These are phyloP conservation scores for Fusarium fracticaudum DNA, from an alignment of 2,329 filamentous ascomycete genomes.

Conservation along the genomic window DNA sequence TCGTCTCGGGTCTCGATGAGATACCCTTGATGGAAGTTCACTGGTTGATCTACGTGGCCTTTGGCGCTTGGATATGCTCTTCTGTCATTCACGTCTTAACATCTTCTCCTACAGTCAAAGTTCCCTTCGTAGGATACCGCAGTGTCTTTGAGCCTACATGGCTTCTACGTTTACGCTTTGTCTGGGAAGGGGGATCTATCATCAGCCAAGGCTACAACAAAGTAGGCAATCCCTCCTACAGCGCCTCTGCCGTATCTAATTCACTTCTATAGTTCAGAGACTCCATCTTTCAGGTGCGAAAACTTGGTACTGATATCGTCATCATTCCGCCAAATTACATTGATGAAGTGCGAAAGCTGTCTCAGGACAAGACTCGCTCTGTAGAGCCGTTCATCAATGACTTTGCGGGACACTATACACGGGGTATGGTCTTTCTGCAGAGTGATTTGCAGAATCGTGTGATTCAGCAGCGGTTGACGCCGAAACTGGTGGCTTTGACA, in stretches of 20 bases:
- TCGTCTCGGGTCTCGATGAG: accelerated
- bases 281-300: not conserved
- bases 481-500: not conserved
- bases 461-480: not conserved
- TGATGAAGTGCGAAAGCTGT: not conserved
- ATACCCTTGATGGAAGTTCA: not conserved
- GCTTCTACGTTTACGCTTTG: not conserved
- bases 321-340: not conserved
- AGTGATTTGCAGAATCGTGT: not conserved
- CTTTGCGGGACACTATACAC: not conserved
- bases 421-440: not conserved
- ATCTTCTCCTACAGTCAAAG: not conserved
- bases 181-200: not conserved
- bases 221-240: not conserved
- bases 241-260: accelerated
- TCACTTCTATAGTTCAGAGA: accelerated
- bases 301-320: not conserved
- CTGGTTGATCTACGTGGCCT: not conserved
- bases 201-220: not conserved
- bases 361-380: not conserved
- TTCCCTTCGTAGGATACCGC: not conserved
- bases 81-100: not conserved
- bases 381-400: not conserved
- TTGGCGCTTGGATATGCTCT: not conserved
- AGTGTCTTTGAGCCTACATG: not conserved